phyloP scores from a whole-genome alignment of 257 asterid genomes.

The Euphrasia confusa region DNA sequence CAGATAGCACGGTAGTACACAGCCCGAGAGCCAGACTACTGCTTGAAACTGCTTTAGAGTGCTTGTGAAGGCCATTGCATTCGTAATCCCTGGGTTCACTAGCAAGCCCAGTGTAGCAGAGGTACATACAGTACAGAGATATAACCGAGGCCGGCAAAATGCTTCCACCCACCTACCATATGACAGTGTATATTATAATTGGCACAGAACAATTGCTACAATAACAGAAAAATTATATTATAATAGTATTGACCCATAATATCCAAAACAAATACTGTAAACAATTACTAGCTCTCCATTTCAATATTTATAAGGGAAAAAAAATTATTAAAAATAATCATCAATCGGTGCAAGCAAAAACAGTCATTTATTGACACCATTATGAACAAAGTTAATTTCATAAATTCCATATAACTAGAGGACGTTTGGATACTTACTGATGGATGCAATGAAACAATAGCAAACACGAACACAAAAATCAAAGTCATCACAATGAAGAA shows the following conservation, averaged over 20 bases:
- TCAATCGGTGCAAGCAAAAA: background rate
- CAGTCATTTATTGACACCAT: background rate
- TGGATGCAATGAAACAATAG: conserved; percentile 70
- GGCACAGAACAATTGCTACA: too few species aligned
- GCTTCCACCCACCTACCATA: conserved; percentile 63
- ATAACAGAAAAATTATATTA: too few species aligned
- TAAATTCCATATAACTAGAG: conserved; percentile 7
- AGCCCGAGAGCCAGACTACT: conserved; percentile 64
- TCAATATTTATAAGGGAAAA: too few species aligned
- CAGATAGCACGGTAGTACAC: conserved; percentile 65
- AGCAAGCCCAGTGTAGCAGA: conserved; percentile 78
- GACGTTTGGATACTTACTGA: conserved; percentile 42
- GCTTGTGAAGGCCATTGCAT: conserved; percentile 79
- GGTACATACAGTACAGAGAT: conserved; percentile 81
- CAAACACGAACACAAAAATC: conserved; percentile 56
- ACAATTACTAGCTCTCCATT: too few species aligned
- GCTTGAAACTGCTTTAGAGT: conserved; percentile 66
- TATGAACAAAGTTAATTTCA: background rate
- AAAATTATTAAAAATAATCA: background rate
- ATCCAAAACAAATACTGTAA: too few species aligned
- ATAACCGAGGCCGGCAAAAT: conserved; percentile 74
- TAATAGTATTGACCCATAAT: too few species aligned
- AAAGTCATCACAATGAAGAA: conserved; percentile 67
- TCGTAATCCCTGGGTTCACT: conserved; percentile 81
- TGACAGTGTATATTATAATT: background rate